phyloP scores from a whole-genome alignment of 2,329 filamentous ascomycete species.

The Pestalotiopsis sp. region DNA sequence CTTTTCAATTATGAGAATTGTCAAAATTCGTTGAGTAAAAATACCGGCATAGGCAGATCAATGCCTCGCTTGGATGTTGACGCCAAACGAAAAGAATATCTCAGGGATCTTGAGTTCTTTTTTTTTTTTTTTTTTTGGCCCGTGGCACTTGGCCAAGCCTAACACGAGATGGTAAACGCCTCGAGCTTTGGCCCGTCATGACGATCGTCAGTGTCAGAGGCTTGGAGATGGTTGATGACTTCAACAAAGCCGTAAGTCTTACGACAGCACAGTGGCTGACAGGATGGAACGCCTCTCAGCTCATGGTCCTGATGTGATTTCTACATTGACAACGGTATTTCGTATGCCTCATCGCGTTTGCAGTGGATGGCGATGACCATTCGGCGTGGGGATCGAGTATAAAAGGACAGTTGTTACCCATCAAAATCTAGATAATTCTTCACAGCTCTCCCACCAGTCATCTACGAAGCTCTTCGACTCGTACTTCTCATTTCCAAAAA shows the following conservation, averaged over 20 bases:
- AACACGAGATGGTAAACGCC: background rate
- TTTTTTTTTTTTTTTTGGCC: background rate
- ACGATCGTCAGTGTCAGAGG: background rate
- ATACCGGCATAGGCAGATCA: no score
- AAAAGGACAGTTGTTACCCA: background rate
- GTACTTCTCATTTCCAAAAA: no score
- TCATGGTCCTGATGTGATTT: background rate
- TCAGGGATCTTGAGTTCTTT: background rate
- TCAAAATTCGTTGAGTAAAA: no score
- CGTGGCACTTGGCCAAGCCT: background rate
- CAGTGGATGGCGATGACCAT: background rate
- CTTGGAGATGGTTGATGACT: background rate
- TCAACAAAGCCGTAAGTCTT: background rate
- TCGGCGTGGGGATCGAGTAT: constrained; percentile 2
- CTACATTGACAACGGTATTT: no score
- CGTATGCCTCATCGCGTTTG: background rate
- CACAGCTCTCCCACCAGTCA: constrained; percentile 25
- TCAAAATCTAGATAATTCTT: background rate
- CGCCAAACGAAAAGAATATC: no score
- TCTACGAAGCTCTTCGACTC: constrained; percentile 19
- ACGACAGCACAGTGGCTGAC: constrained; percentile 3
- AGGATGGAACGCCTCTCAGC: constrained; percentile 2
- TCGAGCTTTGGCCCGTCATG: background rate
- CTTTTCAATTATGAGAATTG: no score
- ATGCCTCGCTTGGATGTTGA: no score